Conservation (phyloP, 2,329 filamentous ascomycete genomes). For the Fusarium temperatum region DNA sequence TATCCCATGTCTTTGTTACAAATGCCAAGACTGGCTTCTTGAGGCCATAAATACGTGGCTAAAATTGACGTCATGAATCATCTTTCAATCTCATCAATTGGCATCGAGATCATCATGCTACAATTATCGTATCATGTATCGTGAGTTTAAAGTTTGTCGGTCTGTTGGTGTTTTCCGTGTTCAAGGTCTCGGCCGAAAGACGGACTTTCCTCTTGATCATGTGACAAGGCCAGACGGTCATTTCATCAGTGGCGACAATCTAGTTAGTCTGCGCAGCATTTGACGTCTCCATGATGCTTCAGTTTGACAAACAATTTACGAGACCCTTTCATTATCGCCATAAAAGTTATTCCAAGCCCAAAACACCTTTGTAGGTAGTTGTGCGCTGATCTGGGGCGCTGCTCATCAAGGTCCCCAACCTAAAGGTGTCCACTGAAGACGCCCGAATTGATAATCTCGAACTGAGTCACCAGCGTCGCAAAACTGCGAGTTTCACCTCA, state of each 20-base stretch:
- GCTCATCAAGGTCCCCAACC: slow-evolving; percentile 13
- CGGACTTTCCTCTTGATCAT: not conserved
- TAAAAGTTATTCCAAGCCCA: accelerated
- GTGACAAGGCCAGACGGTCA: not conserved
- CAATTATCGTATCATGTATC: not conserved
- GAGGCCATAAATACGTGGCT: not conserved
- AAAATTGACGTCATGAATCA: no score
- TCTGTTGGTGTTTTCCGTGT: not conserved
- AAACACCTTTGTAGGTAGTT: slow-evolving; percentile 11
- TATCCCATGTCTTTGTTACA: not conserved
- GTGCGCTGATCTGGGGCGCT: not conserved
- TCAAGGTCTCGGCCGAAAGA: not conserved
- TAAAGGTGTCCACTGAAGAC: not conserved
- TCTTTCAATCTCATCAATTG: not conserved
- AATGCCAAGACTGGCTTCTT: not conserved
- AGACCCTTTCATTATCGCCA: accelerated
- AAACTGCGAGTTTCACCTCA: not conserved
- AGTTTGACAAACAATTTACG: no score
- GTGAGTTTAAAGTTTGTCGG: not conserved
- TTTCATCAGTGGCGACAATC: not conserved
- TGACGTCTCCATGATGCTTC: not conserved
- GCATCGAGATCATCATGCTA: no score
- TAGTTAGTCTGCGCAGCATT: not conserved
- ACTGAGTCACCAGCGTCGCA: not conserved
- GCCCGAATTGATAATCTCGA: not conserved